Percentiles rank a stretch among this genome's conserved stretches.
phyloP scores from a whole-genome alignment of 805 yeast species.

The Komagataella pseudopastoris region DNA sequence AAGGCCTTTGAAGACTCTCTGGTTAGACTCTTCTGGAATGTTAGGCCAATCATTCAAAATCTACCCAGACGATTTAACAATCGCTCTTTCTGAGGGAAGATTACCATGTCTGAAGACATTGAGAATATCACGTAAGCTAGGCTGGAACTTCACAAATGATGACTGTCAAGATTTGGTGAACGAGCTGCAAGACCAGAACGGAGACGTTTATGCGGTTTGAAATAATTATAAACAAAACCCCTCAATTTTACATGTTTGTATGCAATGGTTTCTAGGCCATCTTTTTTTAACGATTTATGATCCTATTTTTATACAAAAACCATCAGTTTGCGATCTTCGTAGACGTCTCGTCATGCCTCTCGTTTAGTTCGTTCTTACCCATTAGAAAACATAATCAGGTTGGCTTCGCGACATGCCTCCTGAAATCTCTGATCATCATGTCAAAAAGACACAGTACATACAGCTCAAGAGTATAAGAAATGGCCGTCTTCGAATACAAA shows the following conservation, averaged over 20 bases:
- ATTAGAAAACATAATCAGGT: neutral
- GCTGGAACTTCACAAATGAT: slow-evolving; percentile 66
- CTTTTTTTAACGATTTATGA: neutral
- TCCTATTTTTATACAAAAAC: neutral
- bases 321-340: neutral
- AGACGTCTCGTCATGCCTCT: neutral
- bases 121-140: slow-evolving; percentile 60
- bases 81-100: slow-evolving; percentile 70
- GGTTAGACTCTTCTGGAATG: slow-evolving; percentile 76
- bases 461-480: neutral
- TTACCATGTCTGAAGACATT: slow-evolving; percentile 55
- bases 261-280: slow-evolving; percentile 8
- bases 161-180: slow-evolving; percentile 52
- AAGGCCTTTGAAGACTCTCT: slow-evolving; percentile 44
- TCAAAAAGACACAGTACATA: neutral
- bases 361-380: neutral
- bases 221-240: slow-evolving; percentile 2
- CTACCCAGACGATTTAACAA: slow-evolving; percentile 79
- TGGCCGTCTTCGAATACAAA: neutral
- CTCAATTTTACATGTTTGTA: neutral
- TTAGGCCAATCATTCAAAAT: slow-evolving; percentile 72
- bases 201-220: slow-evolving; percentile 46
- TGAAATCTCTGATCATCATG: neutral
- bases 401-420: neutral
- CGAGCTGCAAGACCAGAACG: slow-evolving; percentile 60